Conservation (phyloP, 176 grass and related monocot genomes). For the Raddia distichophylla region DNA sequence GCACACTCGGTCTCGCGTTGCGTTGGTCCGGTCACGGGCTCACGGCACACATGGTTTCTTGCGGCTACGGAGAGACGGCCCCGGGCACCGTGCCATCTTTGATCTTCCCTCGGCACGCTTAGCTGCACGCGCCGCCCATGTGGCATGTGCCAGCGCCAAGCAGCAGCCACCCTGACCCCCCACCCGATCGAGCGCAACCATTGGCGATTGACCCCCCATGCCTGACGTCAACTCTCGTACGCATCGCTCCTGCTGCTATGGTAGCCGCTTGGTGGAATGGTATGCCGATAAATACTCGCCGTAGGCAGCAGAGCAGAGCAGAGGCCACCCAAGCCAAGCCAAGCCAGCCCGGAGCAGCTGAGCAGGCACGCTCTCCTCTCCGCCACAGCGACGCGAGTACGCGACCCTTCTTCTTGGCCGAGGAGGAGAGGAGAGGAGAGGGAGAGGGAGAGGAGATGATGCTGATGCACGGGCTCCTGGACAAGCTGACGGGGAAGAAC, state of each 20-base stretch:
- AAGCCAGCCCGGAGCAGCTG: background rate
- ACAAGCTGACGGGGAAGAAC: constrained; percentile 63
- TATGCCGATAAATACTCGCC: background rate
- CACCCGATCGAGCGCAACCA: background rate
- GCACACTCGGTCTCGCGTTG: too few species aligned
- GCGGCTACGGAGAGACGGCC: too few species aligned
- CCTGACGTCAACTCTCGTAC: too few species aligned
- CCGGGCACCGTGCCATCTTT: too few species aligned
- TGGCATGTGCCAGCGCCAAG: background rate
- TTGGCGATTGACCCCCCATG: too few species aligned
- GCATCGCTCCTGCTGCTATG: background rate
- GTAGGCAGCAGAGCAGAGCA: background rate
- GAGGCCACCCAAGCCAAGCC: background rate
- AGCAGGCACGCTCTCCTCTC: background rate
- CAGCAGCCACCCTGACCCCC: background rate
- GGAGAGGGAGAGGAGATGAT: constrained; percentile 43
- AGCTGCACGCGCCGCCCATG: too few species aligned
- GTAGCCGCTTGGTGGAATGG: background rate
- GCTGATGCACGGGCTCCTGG: constrained; percentile 45
- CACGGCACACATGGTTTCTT: too few species aligned
- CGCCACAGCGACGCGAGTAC: background rate
- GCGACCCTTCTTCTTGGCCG: too few species aligned
- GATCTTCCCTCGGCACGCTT: too few species aligned
- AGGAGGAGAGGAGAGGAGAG: background rate
- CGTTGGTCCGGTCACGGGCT: too few species aligned